Base-by-base conservation (phyloP, 257 asterid genomes). In the Nicotiana knightiana region DNA sequence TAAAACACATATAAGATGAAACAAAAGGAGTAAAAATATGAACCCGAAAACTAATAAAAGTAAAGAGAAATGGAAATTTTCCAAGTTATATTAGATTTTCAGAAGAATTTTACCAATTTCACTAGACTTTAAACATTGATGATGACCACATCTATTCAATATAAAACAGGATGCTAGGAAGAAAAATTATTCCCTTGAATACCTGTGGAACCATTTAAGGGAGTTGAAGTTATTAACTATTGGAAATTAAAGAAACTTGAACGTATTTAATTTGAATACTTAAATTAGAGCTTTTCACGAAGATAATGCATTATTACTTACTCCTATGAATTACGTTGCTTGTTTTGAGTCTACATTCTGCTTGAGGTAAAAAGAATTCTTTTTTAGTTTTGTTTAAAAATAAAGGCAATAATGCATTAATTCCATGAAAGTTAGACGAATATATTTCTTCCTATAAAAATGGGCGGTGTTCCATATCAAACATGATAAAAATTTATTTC, bases 401-500 rank as follows among this genome's bases (percentile, higher is more conserved):
- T 43, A 43, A 43, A 35, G 21, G 18, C 8, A 67, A 67, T 7
- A 67, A 57, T 58, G 53, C 30, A 35, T 67, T 18, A 67, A 66
- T 33, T 33, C 18, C 39, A 28, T 64, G n/a, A 64, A 33, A 67
- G n/a, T 18, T 59, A n/a, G 33, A 65, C n/a, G 71, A 65, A 30
- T 65, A 65, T 30, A 3, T 65, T 30, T 65, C 21, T 30, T 65
- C 21, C 46, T 65, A 71, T 71, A 5, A 46, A 67, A 5, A 46
- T 71, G 78, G 78, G 21, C 37, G 78, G 78, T 71, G 78, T 59
- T 71, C 21, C 59, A 43, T 46, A 37, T 46, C 61, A 71, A 71
- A 71, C 62, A 24, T 71, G 61, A 48, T 71, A 24, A 46, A 67
- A 71, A 71, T 24, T 21, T 21, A 73, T 3, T 73, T 73, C 37